Base-by-base conservation (phyloP, 139 green algal genomes). In the Protoeuglena noctilucae region DNA sequence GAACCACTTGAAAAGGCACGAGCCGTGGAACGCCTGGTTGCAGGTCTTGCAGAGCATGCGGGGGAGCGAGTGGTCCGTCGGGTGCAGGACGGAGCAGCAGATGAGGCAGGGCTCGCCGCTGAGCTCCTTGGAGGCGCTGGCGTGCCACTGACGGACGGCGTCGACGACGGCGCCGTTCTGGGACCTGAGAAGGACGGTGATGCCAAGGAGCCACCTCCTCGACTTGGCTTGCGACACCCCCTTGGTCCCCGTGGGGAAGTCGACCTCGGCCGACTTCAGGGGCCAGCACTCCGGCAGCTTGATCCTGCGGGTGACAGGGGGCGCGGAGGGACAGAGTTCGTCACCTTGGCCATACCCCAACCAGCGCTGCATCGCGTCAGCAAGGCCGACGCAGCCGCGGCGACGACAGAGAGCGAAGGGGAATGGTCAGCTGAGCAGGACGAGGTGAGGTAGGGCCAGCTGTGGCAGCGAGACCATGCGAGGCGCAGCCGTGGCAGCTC, bases 1-100 rank as follows among this genome's bases (percentile, higher is more conserved):
- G 68, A 97, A 96, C 89, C 89, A 97, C 68, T 93, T 93, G 69
- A 89, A 96, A 25, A 98, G 68, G 69, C 90, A 98, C 3, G 67
- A 68, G 1, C 69, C 67, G 67, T 98, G 90, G 70, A 94, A 97
- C 40, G 77, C 71, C 62, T 96, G 79, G 4, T 50, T 51, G 74
- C 90, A 98, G 2, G 86, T 94, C 24, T 71, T 64, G 83, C 89
- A 96, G n/a, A 49, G 34, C 47, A 97, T 71, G 24, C 67, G 67
- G 3, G 89, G 88, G 63, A 94, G 76, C 58, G 86, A 69, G 7
- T 70, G 71, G 58, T 81, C 81, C n/a, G 72, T 73, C n/a, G 78
- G 59, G 51, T 85, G 74, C 18, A 98, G 64, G 22, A 97, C 79
- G 23, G 51, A 67, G 76, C 94, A 96, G 73, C 90, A 98, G 65